Evolutionary conservation across 2,329 filamentous ascomycete species (phyloP).

Genomic region (Microsporum audouinii): DNA sequence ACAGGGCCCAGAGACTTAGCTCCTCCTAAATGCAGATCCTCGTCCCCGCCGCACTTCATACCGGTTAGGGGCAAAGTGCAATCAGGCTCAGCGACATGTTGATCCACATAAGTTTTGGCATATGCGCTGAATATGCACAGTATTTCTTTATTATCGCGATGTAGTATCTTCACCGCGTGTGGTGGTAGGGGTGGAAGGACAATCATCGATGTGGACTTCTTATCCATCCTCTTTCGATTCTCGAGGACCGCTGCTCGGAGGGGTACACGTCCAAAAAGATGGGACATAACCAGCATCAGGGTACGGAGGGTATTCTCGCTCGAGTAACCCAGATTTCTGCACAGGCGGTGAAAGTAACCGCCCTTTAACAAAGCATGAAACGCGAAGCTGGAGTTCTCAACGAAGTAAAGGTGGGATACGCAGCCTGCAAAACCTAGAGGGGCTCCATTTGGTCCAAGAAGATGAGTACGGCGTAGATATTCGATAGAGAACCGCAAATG

Average conservation of each 20-base stretch:
- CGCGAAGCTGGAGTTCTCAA: constrained; percentile 62
- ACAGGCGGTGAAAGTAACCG: constrained; percentile 58
- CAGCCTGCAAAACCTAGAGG: constrained; percentile 63
- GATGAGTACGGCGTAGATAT: constrained; percentile 57
- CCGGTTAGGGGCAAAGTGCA: constrained; percentile 48
- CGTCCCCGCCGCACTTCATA: constrained; percentile 32
- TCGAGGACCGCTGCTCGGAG: constrained; percentile 38
- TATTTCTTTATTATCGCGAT: constrained; percentile 53
- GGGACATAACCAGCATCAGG: constrained; percentile 57
- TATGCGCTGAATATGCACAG: constrained; percentile 57
- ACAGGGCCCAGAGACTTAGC: constrained; percentile 21
- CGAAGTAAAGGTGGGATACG: constrained; percentile 63
- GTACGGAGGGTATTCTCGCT: constrained; percentile 43
- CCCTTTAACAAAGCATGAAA: constrained; percentile 62
- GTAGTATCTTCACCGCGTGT: constrained; percentile 45
- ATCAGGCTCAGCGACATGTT: constrained; percentile 49
- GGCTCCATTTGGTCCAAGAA: constrained; percentile 49
- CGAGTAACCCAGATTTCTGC: constrained; percentile 34
- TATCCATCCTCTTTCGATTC: constrained; percentile 39
- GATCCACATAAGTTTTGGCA: constrained; percentile 55
- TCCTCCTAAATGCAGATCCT: constrained; percentile 8
- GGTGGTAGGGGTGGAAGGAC: constrained; percentile 53
- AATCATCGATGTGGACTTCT: constrained; percentile 51
- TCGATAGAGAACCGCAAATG: constrained; percentile 73
- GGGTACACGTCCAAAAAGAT: constrained; percentile 52